phyloP scores from a whole-genome alignment of 225 moss, liverwort and hornwort species.

The Takakia lepidozioides region DNA sequence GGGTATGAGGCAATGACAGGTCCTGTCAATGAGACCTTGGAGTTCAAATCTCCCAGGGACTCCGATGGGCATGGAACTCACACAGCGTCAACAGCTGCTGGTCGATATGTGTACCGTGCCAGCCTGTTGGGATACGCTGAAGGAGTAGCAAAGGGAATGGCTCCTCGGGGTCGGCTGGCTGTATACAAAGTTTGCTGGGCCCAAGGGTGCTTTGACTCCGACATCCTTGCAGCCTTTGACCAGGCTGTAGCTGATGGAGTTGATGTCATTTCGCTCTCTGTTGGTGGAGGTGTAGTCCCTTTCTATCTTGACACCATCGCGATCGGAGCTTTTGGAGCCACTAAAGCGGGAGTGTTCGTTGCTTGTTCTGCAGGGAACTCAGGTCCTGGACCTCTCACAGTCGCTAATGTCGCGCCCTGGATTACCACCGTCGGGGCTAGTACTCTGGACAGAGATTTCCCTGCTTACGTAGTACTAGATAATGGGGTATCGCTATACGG shows the following conservation, averaged over 20 bases:
- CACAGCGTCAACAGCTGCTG: conserved; percentile 8
- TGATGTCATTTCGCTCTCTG: conserved; percentile 2
- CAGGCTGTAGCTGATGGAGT: conserved; percentile 5
- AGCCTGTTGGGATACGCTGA: conserved; percentile 20
- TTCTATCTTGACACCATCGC: not conserved
- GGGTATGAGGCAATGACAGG: not conserved
- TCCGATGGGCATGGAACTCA: conserved; percentile 4
- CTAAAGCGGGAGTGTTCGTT: conserved; percentile 1
- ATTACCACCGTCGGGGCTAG: conserved; percentile 1
- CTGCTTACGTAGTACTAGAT: not conserved
- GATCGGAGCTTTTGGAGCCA: conserved; percentile 3
- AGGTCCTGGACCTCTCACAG: not conserved
- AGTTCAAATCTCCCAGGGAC: conserved; percentile 4
- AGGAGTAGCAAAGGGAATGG: too few relatives aligned
- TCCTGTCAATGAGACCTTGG: not conserved
- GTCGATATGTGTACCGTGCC: conserved; percentile 1
- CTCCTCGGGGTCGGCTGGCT: not conserved
- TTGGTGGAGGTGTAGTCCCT: not conserved
- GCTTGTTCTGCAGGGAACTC: conserved; percentile 1
- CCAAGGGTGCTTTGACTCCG: conserved; percentile 1
- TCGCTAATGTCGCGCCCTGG: conserved; percentile 3
- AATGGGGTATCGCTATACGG: not conserved
- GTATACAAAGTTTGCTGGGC: conserved; percentile 6
- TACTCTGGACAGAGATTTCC: not conserved
- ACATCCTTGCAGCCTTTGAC: conserved; percentile 6